Evolutionary conservation across 441 rosid species (phyloP).

Genomic region (Rhodomyrtus psidioides): DNA sequence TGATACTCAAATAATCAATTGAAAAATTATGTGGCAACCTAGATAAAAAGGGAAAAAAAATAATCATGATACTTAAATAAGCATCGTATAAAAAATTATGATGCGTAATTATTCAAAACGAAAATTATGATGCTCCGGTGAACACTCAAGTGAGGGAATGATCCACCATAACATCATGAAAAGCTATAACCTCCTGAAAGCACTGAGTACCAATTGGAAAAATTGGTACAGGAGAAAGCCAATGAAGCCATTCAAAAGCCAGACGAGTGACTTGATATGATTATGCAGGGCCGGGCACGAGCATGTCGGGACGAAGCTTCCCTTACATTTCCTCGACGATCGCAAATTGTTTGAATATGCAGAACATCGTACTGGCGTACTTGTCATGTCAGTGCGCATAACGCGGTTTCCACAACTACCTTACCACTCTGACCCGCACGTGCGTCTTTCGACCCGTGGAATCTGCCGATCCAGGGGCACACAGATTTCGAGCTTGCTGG

Average conservation of each 20-base stretch:
- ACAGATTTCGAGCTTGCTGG: background rate
- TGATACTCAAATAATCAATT: too few species aligned
- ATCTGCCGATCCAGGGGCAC: background rate
- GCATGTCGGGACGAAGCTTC: background rate
- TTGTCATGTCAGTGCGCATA: background rate
- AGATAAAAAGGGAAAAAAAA: too few species aligned
- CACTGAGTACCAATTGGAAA: background rate
- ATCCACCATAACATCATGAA: background rate
- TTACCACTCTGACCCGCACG: background rate
- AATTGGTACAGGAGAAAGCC: background rate
- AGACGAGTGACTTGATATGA: background rate
- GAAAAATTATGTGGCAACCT: too few species aligned
- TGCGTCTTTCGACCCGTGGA: background rate
- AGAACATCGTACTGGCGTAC: background rate
- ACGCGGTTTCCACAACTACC: background rate
- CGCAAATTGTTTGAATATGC: background rate
- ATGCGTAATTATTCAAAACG: too few species aligned
- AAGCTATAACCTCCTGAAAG: background rate
- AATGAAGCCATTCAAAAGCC: background rate
- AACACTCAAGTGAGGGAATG: background rate
- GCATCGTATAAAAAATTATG: too few species aligned
- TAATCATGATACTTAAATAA: too few species aligned
- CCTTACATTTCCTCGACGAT: accelerated
- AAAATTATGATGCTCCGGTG: too few species aligned
- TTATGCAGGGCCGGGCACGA: background rate